These are phyloP conservation scores for Hyaloscypha bicolor DNA, from an alignment of 495 filamentous ascomycete genomes.

Conservation along the genomic window DNA sequence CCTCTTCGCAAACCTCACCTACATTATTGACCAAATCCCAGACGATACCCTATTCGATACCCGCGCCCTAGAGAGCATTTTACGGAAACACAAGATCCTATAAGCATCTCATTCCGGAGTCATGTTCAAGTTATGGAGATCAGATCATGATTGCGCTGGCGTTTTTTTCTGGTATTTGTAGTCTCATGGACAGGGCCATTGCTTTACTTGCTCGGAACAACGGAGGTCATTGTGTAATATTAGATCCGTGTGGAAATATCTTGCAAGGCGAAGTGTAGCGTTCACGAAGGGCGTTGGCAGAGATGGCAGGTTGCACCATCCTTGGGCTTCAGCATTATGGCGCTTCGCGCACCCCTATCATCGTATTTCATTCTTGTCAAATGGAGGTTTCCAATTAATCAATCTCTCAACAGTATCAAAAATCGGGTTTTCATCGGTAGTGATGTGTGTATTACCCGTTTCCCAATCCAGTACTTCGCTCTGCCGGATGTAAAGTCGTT, in stretches of 20 bases:
- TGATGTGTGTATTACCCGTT: neutral
- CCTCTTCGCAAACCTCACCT: conserved; percentile 86
- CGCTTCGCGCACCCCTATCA: neutral
- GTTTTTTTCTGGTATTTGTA: neutral
- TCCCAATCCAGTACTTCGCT: neutral
- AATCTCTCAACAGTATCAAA: neutral
- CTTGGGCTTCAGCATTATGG: neutral
- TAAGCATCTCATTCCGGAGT: conserved; percentile 21
- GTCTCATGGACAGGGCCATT: neutral
- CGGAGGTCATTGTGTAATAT: neutral
- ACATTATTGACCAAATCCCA: conserved; percentile 84
- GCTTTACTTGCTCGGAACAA: neutral
- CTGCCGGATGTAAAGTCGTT: no score
- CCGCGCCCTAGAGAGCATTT: conserved; percentile 48
- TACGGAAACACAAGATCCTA: conserved; percentile 49
- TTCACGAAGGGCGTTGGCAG: neutral
- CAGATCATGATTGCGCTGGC: neutral
- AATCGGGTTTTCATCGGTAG: neutral
- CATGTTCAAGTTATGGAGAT: neutral
- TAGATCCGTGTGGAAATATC: neutral
- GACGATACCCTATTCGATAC: conserved; percentile 58
- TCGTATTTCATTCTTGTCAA: neutral
- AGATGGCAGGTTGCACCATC: neutral
- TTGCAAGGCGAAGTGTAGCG: neutral
- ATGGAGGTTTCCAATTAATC: neutral